Base-by-base conservation (phyloP, 345 rosid genomes). In the Hibiscus tridactylites region DNA sequence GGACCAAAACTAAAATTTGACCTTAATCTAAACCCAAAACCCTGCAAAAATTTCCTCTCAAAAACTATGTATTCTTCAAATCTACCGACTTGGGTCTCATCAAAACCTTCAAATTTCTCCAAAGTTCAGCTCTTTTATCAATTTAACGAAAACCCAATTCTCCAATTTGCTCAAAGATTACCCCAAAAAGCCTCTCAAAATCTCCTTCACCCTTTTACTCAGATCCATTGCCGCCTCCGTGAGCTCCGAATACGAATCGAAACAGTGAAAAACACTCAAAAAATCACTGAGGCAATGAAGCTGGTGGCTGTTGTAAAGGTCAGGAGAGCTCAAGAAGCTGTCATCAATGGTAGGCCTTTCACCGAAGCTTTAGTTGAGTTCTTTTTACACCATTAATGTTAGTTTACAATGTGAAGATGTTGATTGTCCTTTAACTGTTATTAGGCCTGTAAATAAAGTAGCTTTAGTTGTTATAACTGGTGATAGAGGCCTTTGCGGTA, bases 271-370 rank as follows among this genome's bases (percentile, higher is more conserved):
- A 89, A 44, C 73, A 83, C 89, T 0, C 87, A 86, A 61, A 91
- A 89, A 83, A 81, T 93, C 63, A 87, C 97, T 0, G 96, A 90
- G 60, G 92, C 98, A 2, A 89, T 90, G 98, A 93, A 85, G 63
- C 85, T 93, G 26, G 92, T 93, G 11, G 85, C 97, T 0, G 97
- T 91, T 16, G 97, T 94, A 4, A 90, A 81, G 76, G 78, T 93
- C 39, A 81, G 98, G 62, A 76, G 89, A 76, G 97, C 98, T 71
- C 96, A 91, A 77, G 91, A 93, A 78, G 94, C 97, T 54, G 97
- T 88, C 71, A 88, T 88, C 68, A 91, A 77, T 70, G 76, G 83
- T 33, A 85, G 98, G 68, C 97, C 96, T 54, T 91, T 93, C 75
- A 78, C 87, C 3, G 88, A 86, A 70, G 78, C 85, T 35, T 81